A percentile compares a stretch with the other conserved stretches of the same genome.
Conservation (phyloP, 139 green algal genomes). For the Microglena sp. region DNA sequence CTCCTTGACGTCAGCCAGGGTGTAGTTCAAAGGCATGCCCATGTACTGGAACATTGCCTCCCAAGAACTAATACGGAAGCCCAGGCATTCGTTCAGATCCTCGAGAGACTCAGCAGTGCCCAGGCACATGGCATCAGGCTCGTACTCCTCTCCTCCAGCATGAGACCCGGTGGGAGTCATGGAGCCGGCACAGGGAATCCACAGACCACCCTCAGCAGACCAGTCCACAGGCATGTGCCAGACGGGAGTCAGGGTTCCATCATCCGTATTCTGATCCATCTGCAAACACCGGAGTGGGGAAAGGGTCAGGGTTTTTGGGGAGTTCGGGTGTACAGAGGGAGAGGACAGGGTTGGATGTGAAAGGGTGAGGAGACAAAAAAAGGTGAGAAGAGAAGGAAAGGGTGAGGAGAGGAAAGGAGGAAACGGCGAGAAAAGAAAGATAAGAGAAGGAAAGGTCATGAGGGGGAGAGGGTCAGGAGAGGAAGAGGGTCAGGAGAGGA, state of each 20-base stretch:
- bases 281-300: neutral
- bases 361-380: neutral
- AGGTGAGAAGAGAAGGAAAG: no score
- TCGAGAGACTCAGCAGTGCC: neutral
- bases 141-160: conserved; percentile 28
- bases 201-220: conserved; percentile 13
- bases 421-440: neutral
- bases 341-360: neutral
- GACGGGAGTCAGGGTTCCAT: conserved; percentile 1
- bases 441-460: no score
- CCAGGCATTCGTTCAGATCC: neutral
- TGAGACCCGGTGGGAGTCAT: conserved; percentile 23
- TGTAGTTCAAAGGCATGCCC: conserved; percentile 12
- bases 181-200: conserved; percentile 21
- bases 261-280: neutral
- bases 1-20: conserved; percentile 12
- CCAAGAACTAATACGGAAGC: neutral
- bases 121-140: conserved; percentile 16
- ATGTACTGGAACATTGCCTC: neutral
- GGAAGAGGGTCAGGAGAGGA: no score
- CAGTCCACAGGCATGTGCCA: conserved; percentile 3
- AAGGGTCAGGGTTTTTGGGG: neutral
- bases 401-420: neutral
- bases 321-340: no score
- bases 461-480: no score